Percentiles rank a stretch among this genome's conserved stretches.
These are phyloP conservation scores for Hyaloscypha variabilis DNA, from an alignment of 495 filamentous ascomycete species.

Conservation along the genomic window DNA sequence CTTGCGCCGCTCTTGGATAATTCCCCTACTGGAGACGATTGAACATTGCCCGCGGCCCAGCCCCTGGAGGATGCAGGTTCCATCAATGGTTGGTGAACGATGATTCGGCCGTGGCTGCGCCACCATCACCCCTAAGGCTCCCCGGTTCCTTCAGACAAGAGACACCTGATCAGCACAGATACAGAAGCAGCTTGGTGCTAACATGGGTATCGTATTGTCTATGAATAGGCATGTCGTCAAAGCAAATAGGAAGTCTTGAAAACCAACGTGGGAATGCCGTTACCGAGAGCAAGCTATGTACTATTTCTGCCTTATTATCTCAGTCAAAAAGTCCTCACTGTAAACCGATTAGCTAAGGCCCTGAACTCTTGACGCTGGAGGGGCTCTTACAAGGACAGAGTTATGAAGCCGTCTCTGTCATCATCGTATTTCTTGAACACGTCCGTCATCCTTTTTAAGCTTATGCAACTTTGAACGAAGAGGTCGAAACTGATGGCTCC, in stretches of 20 bases:
- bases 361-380: neutral
- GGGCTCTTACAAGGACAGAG: slow-evolving; percentile 61
- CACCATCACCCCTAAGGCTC: too few species aligned
- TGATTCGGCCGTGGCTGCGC: too few species aligned
- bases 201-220: slow-evolving; percentile 28
- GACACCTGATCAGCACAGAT: neutral
- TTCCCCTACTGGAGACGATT: neutral
- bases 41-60: neutral
- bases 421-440: slow-evolving; percentile 99
- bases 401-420: slow-evolving; percentile 91
- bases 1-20: neutral
- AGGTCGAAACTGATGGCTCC: slow-evolving; percentile 90
- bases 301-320: slow-evolving; percentile 33
- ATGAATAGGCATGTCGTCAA: slow-evolving; percentile 2
- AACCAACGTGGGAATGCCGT: neutral
- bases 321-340: slow-evolving; percentile 33
- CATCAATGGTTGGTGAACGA: too few species aligned
- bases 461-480: slow-evolving; percentile 97
- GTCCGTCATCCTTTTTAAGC: slow-evolving; percentile 96
- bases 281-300: neutral
- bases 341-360: neutral
- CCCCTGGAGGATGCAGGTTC: neutral
- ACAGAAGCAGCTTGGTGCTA: neutral
- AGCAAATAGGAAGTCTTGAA: neutral
- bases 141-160: neutral